phyloP scores from a whole-genome alignment of 1,139 yeast species.

The Kazachstania sp. region DNA sequence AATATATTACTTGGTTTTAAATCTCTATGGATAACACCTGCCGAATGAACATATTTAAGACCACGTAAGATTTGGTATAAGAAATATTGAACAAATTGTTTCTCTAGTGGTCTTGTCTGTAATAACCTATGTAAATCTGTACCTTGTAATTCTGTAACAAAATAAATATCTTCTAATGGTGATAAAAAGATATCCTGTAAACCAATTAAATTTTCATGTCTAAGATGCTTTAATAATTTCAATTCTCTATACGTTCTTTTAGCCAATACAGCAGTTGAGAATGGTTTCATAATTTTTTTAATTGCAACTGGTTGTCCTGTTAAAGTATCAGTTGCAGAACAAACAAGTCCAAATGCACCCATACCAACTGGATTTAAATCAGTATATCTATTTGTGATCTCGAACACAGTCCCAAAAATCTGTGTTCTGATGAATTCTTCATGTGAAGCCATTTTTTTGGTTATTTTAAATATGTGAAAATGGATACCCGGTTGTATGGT shows the following conservation, averaged over 20 bases:
- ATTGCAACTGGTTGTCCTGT: slow-evolving; percentile 94
- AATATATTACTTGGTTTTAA: slow-evolving; percentile 87
- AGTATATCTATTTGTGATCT: slow-evolving; percentile 82
- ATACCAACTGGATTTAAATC: slow-evolving; percentile 96
- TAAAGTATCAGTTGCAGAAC: slow-evolving; percentile 88
- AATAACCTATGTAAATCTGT: slow-evolving; percentile 88
- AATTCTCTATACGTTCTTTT: slow-evolving; percentile 94
- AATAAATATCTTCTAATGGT: slow-evolving; percentile 92
- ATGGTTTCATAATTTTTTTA: slow-evolving; percentile 95
- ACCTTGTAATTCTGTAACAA: slow-evolving; percentile 94
- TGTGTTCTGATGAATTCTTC: slow-evolving; percentile 39
- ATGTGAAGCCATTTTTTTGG: slow-evolving; percentile 23
- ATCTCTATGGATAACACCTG: slow-evolving; percentile 95
- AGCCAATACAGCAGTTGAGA: slow-evolving; percentile 88
- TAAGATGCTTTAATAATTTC: slow-evolving; percentile 81
- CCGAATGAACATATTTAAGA: slow-evolving; percentile 89
- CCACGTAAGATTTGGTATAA: slow-evolving; percentile 91
- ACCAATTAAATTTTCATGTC: slow-evolving; percentile 90
- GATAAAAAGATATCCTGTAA: slow-evolving; percentile 90
- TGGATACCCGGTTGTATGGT: no score
- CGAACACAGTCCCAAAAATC: slow-evolving; percentile 78
- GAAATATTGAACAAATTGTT: slow-evolving; percentile 93
- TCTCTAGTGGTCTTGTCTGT: slow-evolving; percentile 88
- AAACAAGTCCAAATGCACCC: slow-evolving; percentile 98
- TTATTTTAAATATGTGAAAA: no score